Evolutionary conservation across 1,284 basidiomycete genomes (phyloP).

Genomic region (Naganishia cerealis): DNA sequence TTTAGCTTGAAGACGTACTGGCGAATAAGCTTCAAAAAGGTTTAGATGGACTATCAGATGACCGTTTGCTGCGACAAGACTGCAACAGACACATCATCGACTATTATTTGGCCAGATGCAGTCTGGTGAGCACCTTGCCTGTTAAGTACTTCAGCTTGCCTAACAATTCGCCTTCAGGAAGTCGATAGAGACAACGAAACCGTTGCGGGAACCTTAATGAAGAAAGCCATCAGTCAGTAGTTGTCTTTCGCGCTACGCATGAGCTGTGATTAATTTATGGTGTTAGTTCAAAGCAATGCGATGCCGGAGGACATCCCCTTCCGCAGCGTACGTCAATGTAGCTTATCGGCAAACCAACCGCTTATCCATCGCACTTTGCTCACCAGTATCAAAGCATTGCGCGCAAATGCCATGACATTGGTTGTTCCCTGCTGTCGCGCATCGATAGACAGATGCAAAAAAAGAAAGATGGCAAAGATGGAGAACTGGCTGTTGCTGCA

Average conservation of each 20-base stretch:
- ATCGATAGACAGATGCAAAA: neutral
- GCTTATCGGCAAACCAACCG: neutral
- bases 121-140: neutral
- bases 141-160: neutral
- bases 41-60: constrained; percentile 2
- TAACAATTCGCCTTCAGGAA: constrained; percentile 4
- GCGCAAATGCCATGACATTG: constrained; percentile 16
- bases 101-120: constrained; percentile 17
- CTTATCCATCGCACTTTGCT: neutral
- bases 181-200: constrained; percentile 17
- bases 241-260: neutral
- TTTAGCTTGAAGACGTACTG: constrained; percentile 9
- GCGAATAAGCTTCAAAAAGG: constrained; percentile 11
- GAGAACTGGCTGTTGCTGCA: constrained; percentile 8
- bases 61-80: neutral
- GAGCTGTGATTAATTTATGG: neutral
- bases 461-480: neutral
- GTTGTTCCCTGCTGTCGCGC: neutral
- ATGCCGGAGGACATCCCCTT: neutral
- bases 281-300: constrained; percentile 6
- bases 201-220: constrained; percentile 6
- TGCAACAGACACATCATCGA: constrained; percentile 6
- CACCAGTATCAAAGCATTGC: constrained; percentile 4
- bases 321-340: constrained; percentile 3
- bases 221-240: constrained; percentile 1